Evolutionary conservation across 202 grass and related monocot genomes (phyloP).

Genomic region (Setaria italica): DNA sequence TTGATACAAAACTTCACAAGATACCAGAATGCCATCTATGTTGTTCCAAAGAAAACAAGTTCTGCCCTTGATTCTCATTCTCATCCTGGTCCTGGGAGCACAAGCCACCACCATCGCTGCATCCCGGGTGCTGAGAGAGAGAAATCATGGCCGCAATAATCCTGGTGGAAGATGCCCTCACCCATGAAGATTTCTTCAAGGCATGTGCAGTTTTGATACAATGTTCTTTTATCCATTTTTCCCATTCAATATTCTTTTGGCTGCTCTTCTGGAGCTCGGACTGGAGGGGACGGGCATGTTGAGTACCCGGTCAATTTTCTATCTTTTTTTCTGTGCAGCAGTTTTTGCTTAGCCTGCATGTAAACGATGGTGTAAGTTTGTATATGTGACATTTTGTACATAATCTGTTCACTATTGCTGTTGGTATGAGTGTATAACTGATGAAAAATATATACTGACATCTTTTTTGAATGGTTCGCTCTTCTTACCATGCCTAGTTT

Average conservation of each 20-base stretch:
- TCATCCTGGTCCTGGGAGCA: constrained; percentile 39
- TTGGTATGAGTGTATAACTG: not conserved
- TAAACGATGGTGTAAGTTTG: constrained; percentile 8
- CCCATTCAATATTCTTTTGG: constrained; percentile 17
- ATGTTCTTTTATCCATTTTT: constrained; percentile 19
- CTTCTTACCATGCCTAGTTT: constrained; percentile 13
- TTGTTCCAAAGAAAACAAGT: constrained; percentile 6
- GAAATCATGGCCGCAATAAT: constrained; percentile 36
- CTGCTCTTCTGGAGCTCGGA: not conserved
- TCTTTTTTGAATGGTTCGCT: not conserved
- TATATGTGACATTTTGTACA: not conserved
- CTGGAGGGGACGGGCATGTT: not conserved
- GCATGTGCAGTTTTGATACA: constrained; percentile 13
- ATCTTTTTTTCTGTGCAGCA: not conserved
- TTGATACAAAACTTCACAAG: constrained; percentile 20
- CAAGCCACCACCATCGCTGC: constrained; percentile 22
- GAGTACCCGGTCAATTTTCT: constrained; percentile 5
- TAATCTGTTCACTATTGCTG: not conserved
- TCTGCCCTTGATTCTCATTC: constrained; percentile 31
- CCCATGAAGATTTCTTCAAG: constrained; percentile 39
- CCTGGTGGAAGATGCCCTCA: constrained; percentile 32
- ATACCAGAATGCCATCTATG: constrained; percentile 16
- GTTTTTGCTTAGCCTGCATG: constrained; percentile 40
- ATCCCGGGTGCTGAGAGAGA: constrained; percentile 37
- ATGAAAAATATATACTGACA: constrained; percentile 1